Conservation (phyloP, 1,284 basidiomycete species). For the Anthracocystis walkeri region DNA sequence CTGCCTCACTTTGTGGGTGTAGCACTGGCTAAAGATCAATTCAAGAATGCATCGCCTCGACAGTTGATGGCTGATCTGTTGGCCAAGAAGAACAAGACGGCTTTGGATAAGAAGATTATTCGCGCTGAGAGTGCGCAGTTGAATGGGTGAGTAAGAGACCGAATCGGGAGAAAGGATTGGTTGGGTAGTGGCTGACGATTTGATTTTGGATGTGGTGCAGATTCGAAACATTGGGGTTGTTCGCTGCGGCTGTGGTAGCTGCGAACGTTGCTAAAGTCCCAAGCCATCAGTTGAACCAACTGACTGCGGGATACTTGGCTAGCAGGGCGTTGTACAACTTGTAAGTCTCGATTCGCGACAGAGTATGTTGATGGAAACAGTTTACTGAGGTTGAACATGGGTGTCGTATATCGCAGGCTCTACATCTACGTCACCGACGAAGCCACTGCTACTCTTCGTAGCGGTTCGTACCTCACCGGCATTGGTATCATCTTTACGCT, state of each 20-base stretch:
- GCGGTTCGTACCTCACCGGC: constrained; percentile 28
- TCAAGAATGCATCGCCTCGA: constrained; percentile 36
- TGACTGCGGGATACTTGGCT: constrained; percentile 51
- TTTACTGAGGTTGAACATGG: constrained; percentile 1
- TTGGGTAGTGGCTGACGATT: neutral
- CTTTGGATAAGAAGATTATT: constrained; percentile 37
- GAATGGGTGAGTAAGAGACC: constrained; percentile 21
- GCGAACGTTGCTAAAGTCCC: constrained; percentile 59
- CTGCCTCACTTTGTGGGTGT: constrained; percentile 33
- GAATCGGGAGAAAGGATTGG: neutral
- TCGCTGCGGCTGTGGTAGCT: constrained; percentile 48
- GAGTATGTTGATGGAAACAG: too few species aligned
- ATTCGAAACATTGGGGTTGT: constrained; percentile 43
- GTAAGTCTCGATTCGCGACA: constrained; percentile 20
- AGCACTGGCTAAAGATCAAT: constrained; percentile 18
- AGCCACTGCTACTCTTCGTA: constrained; percentile 22
- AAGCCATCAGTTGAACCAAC: constrained; percentile 47
- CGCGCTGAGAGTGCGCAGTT: constrained; percentile 43
- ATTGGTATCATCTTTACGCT: constrained; percentile 49
- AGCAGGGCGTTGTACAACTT: constrained; percentile 53
- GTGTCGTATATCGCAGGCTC: constrained; percentile 11
- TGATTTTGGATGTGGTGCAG: neutral
- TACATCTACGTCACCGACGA: constrained; percentile 43
- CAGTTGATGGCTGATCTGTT: constrained; percentile 42
- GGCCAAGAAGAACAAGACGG: constrained; percentile 48